Percentiles rank a stretch among this genome's conserved stretches.
Evolutionary conservation across 441 rosid genomes (phyloP).

Genomic region (Pelargonium myrrhifolium): DNA sequence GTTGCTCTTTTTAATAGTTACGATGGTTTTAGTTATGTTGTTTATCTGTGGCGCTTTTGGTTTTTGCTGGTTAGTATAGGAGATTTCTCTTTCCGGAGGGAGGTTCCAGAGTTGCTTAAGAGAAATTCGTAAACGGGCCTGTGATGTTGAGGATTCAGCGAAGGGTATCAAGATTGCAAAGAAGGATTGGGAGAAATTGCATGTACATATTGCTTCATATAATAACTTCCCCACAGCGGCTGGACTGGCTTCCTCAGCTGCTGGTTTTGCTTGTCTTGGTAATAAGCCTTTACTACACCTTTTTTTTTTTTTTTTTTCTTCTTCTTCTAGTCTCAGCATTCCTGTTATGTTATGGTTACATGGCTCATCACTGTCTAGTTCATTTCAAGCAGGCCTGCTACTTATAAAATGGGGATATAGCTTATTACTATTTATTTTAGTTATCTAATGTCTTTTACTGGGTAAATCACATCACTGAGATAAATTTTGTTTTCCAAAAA

Average conservation of each 20-base stretch:
- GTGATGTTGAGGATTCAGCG: constrained; percentile 71
- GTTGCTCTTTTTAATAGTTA: background rate
- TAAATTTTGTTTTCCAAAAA: too few species aligned
- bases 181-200: constrained; percentile 81
- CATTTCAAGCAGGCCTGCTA: too few species aligned
- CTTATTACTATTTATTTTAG: too few species aligned
- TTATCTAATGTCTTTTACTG: too few species aligned
- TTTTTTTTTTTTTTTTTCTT: too few species aligned
- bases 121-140: constrained; percentile 70
- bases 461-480: too few species aligned
- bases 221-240: constrained; percentile 96
- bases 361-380: background rate
- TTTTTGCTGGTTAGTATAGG: constrained; percentile 55
- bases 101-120: constrained; percentile 78
- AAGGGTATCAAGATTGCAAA: constrained; percentile 67
- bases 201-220: constrained; percentile 78
- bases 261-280: constrained; percentile 98
- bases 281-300: constrained; percentile 5
- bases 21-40: background rate
- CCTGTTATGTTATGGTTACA: background rate
- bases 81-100: constrained; percentile 82
- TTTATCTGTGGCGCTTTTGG: constrained; percentile 16
- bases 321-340: background rate
- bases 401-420: too few species aligned
- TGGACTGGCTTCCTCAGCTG: constrained; percentile 97